These are phyloP conservation scores for Cyberlindnera mrakii DNA, from an alignment of 805 yeast genomes.

Conservation along the genomic window DNA sequence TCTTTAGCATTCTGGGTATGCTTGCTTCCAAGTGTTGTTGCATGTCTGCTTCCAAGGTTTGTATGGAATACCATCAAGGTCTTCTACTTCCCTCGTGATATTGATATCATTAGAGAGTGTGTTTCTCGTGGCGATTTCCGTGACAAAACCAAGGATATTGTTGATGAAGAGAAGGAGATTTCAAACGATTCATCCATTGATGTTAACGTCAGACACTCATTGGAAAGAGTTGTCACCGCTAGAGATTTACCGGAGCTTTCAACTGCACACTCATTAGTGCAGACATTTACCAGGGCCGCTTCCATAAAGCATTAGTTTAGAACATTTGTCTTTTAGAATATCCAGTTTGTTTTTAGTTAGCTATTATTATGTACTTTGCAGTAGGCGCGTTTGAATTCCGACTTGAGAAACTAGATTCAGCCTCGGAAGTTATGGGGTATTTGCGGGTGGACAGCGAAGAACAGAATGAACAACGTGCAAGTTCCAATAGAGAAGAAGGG, in stretches of 20 bases:
- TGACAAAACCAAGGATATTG: slow-evolving; percentile 4
- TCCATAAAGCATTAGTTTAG: neutral
- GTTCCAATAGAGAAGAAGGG: neutral
- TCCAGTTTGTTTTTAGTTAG: neutral
- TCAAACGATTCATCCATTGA: slow-evolving; percentile 4
- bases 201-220: slow-evolving; percentile 5
- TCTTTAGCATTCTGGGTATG: slow-evolving; percentile 61
- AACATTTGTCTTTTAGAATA: neutral
- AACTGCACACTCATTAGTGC: slow-evolving; percentile 11
- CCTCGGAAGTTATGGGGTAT: neutral
- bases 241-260: slow-evolving; percentile 15
- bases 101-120: slow-evolving; percentile 66
- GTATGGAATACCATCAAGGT: slow-evolving; percentile 45
- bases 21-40: slow-evolving; percentile 50
- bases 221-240: slow-evolving; percentile 12
- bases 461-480: neutral
- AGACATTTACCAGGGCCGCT: slow-evolving; percentile 9
- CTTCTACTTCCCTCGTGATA: slow-evolving; percentile 54
- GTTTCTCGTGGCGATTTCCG: slow-evolving; percentile 60
- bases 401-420: neutral
- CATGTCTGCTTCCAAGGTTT: slow-evolving; percentile 64
- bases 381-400: too few species aligned
- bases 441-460: neutral
- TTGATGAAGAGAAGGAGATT: slow-evolving; percentile 9
- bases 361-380: too few species aligned